These are phyloP conservation scores for Termitomyces sp. DNA, from an alignment of 768 basidiomycete genomes.

Conservation along the genomic window DNA sequence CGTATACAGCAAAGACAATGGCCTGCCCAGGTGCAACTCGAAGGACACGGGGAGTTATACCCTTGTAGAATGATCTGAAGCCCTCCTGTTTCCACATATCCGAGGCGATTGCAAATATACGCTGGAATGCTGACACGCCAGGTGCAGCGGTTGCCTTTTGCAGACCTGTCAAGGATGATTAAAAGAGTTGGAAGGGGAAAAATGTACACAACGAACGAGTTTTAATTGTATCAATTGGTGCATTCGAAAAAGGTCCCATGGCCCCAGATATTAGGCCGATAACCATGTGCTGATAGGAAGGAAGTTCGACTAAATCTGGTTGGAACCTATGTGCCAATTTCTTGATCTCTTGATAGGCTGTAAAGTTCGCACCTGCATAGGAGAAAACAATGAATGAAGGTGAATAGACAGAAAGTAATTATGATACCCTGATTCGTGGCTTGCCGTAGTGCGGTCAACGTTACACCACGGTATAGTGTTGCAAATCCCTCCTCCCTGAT, in stretches of 20 bases:
- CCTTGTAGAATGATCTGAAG: conserved; percentile 90
- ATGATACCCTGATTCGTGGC: conserved; percentile 90
- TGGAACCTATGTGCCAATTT: conserved; percentile 72
- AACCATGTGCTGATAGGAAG: conserved; percentile 92
- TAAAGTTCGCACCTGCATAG: conserved; percentile 85
- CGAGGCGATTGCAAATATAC: conserved; percentile 73
- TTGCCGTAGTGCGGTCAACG: conserved; percentile 89
- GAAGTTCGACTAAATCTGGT: conserved; percentile 73
- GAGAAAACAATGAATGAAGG: not conserved
- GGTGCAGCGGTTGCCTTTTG: conserved; percentile 76
- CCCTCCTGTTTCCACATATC: conserved; percentile 96
- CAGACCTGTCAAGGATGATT: conserved; percentile 50
- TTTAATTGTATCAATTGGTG: conserved; percentile 92
- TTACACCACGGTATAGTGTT: conserved; percentile 89
- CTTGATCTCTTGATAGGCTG: conserved; percentile 96
- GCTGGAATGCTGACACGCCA: conserved; percentile 72
- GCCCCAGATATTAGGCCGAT: conserved; percentile 96
- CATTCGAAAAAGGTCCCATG: conserved; percentile 98
- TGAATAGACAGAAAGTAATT: not conserved
- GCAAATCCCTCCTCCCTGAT: conserved; percentile 84
- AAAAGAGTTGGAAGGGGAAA: not conserved
- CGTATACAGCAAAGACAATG: conserved; percentile 96
- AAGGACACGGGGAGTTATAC: conserved; percentile 93
- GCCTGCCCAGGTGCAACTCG: conserved; percentile 97
- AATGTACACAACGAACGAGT: conserved; percentile 56